Conservation (phyloP, 2,329 filamentous ascomycete genomes). For the Neocucurbitaria cava region DNA sequence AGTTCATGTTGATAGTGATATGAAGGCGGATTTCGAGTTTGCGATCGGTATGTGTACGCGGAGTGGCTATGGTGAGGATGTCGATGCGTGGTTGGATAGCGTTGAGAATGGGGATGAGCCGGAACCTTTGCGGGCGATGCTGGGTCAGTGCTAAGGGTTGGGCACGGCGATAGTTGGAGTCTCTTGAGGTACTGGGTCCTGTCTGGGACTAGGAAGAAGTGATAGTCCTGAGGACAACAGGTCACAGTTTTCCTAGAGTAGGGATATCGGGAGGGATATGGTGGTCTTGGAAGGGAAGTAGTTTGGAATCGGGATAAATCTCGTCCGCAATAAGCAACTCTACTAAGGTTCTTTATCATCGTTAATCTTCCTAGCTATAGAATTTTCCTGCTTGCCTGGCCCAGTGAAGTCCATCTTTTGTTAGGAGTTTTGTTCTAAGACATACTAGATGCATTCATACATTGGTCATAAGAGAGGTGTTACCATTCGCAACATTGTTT, state of each 20-base stretch:
- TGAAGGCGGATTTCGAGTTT: slow-evolving; percentile 7
- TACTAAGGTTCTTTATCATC: too few species aligned
- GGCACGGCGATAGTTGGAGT: background rate
- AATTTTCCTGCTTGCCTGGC: background rate
- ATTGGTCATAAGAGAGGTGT: background rate
- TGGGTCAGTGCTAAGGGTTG: background rate
- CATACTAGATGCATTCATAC: background rate
- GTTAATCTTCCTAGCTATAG: too few species aligned
- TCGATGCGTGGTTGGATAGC: background rate
- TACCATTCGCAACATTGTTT: too few species aligned
- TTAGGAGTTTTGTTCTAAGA: background rate
- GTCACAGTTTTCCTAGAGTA: too few species aligned
- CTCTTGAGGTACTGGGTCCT: background rate
- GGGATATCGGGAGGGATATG: too few species aligned
- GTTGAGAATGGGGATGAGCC: background rate
- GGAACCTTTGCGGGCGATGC: background rate
- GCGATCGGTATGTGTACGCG: background rate
- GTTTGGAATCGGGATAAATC: too few species aligned
- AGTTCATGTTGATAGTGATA: background rate
- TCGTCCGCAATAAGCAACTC: too few species aligned
- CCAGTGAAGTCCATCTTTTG: background rate
- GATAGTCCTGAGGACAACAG: too few species aligned
- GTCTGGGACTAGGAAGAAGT: background rate
- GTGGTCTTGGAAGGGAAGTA: too few species aligned
- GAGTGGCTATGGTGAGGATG: background rate